These are phyloP conservation scores for Malassezia caprae DNA, from an alignment of 1,284 basidiomycete species.

Conservation along the genomic window DNA sequence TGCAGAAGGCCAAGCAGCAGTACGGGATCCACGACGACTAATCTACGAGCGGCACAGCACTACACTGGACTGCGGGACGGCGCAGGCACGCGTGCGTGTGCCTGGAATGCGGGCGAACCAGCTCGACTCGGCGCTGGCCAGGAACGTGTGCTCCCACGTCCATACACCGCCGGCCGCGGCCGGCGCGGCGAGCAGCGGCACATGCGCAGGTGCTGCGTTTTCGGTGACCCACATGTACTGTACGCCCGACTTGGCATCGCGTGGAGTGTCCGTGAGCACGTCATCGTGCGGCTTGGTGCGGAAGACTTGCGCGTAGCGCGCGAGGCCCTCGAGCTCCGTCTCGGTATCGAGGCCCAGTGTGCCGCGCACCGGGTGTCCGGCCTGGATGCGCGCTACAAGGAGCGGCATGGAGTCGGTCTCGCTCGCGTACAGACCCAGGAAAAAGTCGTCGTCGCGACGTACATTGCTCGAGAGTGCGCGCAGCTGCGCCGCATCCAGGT, in stretches of 20 bases:
- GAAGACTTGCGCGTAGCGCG: constrained; percentile 1
- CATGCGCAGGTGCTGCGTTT: background rate
- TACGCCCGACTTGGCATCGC: background rate
- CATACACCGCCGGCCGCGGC: background rate
- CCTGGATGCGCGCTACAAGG: constrained; percentile 1
- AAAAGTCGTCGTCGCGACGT: constrained; percentile 10
- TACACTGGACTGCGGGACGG: constrained; percentile 7
- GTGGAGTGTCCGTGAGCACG: background rate
- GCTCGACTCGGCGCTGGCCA: constrained; percentile 1
- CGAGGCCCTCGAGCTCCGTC: background rate
- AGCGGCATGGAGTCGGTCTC: background rate
- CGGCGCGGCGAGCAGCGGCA: background rate
- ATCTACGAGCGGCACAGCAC: background rate
- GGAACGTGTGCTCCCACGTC: background rate
- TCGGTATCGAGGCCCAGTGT: constrained; percentile 14
- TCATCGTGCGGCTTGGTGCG: background rate
- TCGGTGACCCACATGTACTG: background rate
- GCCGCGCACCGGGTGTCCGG: constrained; percentile 17
- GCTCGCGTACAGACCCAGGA: constrained; percentile 3
- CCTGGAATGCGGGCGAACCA: constrained; percentile 9
- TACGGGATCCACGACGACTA: constrained; percentile 50
- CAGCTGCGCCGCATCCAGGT: background rate
- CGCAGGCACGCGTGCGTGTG: background rate
- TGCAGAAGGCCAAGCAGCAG: constrained; percentile 74
- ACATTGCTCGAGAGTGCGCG: constrained; percentile 14